Evolutionary conservation across 2,329 filamentous ascomycete species (phyloP).

Genomic region (Apiospora malaysiana): DNA sequence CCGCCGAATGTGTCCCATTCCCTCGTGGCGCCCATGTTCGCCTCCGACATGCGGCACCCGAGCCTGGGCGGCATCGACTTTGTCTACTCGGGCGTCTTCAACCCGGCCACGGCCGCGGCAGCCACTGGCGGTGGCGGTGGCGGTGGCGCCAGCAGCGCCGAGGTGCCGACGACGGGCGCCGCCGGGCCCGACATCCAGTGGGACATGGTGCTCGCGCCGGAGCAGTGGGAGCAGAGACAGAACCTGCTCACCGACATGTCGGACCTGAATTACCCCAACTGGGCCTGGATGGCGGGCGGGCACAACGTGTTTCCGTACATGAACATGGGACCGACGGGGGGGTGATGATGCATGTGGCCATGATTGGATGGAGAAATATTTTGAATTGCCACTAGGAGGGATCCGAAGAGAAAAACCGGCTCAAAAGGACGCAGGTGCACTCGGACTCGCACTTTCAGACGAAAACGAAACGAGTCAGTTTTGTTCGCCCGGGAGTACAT

Average conservation of each 20-base stretch:
- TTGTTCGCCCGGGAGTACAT: background rate
- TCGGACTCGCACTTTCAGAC: too few species aligned
- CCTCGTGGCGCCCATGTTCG: background rate
- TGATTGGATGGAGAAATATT: too few species aligned
- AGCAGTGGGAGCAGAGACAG: conserved; percentile 24
- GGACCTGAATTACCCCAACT: background rate
- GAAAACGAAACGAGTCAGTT: too few species aligned
- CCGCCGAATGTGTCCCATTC: background rate
- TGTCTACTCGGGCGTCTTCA: conserved; percentile 24
- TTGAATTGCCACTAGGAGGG: too few species aligned
- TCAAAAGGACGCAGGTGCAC: background rate
- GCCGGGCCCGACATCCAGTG: conserved; percentile 23
- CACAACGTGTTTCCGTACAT: background rate
- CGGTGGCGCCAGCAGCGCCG: background rate
- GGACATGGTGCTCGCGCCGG: conserved; percentile 24
- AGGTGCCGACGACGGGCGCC: background rate
- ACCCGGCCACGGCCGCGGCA: background rate
- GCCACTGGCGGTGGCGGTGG: background rate
- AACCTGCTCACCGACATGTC: conserved; percentile 24
- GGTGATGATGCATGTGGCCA: background rate
- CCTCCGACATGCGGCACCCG: background rate
- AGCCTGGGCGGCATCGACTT: conserved; percentile 15
- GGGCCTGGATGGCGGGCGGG: background rate
- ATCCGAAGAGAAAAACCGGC: background rate
- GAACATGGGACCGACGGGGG: conserved; percentile 2